Evolutionary conservation across 1,284 basidiomycete genomes (phyloP).

Genomic region (Leccinum pachyderme): DNA sequence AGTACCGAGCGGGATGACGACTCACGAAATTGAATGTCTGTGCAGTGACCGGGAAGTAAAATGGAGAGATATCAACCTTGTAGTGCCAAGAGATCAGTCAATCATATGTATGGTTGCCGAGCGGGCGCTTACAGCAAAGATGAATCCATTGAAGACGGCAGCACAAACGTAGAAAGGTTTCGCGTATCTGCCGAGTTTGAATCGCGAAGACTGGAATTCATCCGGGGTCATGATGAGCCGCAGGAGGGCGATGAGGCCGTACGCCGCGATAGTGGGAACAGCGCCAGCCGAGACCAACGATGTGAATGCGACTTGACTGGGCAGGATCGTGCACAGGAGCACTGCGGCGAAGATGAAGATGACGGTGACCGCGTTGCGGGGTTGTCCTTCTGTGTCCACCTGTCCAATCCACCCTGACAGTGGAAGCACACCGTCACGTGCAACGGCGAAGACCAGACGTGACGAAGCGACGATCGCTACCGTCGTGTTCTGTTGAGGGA

Average conservation of each 20-base stretch:
- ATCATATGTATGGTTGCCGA: background rate
- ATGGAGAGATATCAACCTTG: slow-evolving; percentile 77
- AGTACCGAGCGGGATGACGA: slow-evolving; percentile 12
- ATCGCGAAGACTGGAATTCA: slow-evolving; percentile 68
- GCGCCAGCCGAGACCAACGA: slow-evolving; percentile 81
- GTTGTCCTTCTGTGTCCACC: slow-evolving; percentile 69
- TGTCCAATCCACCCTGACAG: slow-evolving; percentile 76
- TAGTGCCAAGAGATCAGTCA: slow-evolving; percentile 1
- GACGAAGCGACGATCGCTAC: slow-evolving; percentile 83
- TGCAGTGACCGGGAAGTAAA: slow-evolving; percentile 74
- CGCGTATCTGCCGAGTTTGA: slow-evolving; percentile 63
- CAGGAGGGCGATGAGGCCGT: slow-evolving; percentile 72
- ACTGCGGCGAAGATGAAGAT: slow-evolving; percentile 73
- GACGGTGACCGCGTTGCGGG: slow-evolving; percentile 77
- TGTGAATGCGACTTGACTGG: slow-evolving; percentile 84
- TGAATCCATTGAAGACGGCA: slow-evolving; percentile 65
- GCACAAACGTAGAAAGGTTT: slow-evolving; percentile 68
- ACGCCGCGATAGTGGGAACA: slow-evolving; percentile 80
- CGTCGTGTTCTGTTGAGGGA: slow-evolving; percentile 66
- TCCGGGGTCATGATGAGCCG: slow-evolving; percentile 75
- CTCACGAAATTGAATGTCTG: slow-evolving; percentile 79
- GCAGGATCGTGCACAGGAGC: slow-evolving; percentile 79
- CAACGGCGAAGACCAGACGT: slow-evolving; percentile 82
- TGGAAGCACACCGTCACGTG: slow-evolving; percentile 84
- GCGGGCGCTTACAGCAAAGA: slow-evolving; percentile 60